Base-by-base conservation (phyloP, 225 moss, liverwort and hornwort species). In the Pseudoscleropodium purum region DNA sequence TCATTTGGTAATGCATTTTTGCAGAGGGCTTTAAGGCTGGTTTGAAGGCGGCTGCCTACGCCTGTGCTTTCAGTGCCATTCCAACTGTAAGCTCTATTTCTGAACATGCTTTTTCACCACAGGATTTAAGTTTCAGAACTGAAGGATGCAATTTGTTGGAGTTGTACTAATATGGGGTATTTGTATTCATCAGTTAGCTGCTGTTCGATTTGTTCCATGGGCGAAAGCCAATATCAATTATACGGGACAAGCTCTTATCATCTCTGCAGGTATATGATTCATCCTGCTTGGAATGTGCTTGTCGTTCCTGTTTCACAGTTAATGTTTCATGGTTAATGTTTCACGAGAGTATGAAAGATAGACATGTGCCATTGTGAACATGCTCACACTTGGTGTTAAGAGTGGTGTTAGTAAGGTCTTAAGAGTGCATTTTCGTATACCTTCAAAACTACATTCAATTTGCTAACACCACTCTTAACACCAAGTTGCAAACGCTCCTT, bases 221-320 rank as follows among this genome's bases (percentile, higher is more conserved):
- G 97, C 94, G 33, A 98, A 95, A 92, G 84, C 91, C 15, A 97
- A 96, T 87, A 73, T 98, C 85, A 98, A 97, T 85, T 95, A 97
- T 62, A 96, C 95, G 4, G 98, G 94, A 69, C 98, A 97, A 91
- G 92, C 97, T 54, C 94, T 98, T 45, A 95, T 98, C 33, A 89
- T 98, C 64, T 95, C 92, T 84, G 89, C 92, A 94, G 94, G 96
- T 96, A 93, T 51, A 15, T 7, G 34, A 34, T 75, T 87, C 66
- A 68, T 49, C 29, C n/a, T 15, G 13, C 60, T 75, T 81, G 66
- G 56, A 39, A 39, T 61, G 41, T 39, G 69, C 52, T 16, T 56
- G 45, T 34, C 16, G 19, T 62, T 52, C 60, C 18, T 51, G 37
- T 83, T 75, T 69, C 69, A 37, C 39, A 62, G 52, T 41, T 64